Evolutionary conservation across 75 land plant genomes (phyloP).

Genomic region (Pinus tabuliformis): DNA sequence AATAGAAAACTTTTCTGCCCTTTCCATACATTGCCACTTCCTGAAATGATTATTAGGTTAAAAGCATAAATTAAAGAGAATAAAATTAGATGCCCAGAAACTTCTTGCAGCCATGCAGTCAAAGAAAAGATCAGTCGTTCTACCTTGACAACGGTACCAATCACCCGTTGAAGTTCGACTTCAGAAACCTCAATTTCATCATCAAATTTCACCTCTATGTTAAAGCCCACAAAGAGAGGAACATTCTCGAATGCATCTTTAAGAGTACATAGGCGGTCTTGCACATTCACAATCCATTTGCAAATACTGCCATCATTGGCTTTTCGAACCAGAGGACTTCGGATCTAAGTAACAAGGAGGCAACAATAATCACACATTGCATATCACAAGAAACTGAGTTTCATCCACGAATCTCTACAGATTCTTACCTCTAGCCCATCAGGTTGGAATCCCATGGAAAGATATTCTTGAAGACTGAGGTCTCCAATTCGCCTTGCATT

Average conservation of each 20-base stretch:
- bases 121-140: not conserved
- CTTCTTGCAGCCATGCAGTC: not conserved
- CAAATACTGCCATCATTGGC: constrained; percentile 50
- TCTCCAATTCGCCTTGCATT: constrained; percentile 3
- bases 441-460: constrained; percentile 5
- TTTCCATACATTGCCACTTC: constrained; percentile 45
- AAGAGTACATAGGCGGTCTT: constrained; percentile 73
- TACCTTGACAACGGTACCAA: constrained; percentile 4
- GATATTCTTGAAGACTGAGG: constrained; percentile 7
- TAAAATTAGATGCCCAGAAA: not conserved
- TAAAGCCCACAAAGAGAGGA: constrained; percentile 69
- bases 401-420: not conserved
- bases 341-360: constrained; percentile 22
- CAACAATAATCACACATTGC: not conserved
- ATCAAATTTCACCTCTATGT: constrained; percentile 86
- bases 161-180: not conserved
- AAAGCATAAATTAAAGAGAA: not conserved
- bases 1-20: constrained; percentile 69
- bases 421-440: not conserved
- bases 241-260: constrained; percentile 80
- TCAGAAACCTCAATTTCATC: constrained; percentile 50
- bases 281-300: constrained; percentile 63
- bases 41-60: constrained; percentile 16
- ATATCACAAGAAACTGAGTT: not conserved
- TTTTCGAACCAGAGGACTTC: constrained; percentile 52